Percentiles rank a stretch among this genome's conserved stretches.
These are phyloP conservation scores for Micractinium sp. DNA, from an alignment of 139 green algal genomes.

Conservation along the genomic window DNA sequence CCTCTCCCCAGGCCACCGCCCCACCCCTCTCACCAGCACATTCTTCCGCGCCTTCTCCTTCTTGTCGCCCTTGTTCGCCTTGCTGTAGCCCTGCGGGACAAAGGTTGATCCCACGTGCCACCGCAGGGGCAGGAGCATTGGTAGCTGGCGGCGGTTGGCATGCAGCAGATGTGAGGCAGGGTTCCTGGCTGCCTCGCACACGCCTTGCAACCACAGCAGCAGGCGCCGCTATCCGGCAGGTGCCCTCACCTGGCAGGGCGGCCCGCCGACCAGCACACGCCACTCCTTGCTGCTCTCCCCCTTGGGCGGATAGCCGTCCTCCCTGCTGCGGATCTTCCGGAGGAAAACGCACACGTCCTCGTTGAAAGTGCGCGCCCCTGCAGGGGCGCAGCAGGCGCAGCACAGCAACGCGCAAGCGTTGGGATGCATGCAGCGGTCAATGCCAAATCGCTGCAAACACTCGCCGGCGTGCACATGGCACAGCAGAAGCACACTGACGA, in stretches of 20 bases:
- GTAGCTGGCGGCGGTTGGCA: too few relatives aligned
- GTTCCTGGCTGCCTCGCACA: neutral
- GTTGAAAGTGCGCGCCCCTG: neutral
- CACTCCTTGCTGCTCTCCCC: neutral
- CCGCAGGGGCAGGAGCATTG: too few relatives aligned
- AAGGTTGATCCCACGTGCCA: too few relatives aligned
- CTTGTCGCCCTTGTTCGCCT: neutral
- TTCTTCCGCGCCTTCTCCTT: slow-evolving; percentile 26
- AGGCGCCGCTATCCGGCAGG: neutral
- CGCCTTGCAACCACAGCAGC: too few relatives aligned
- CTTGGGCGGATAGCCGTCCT: neutral
- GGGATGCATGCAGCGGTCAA: too few relatives aligned
- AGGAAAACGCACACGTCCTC: neutral
- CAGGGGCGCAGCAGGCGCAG: neutral
- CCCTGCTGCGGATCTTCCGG: neutral
- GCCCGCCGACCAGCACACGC: slow-evolving; percentile 22
- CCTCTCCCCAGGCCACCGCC: neutral
- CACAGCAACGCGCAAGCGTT: too few relatives aligned
- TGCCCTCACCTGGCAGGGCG: slow-evolving; percentile 18
- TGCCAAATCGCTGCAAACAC: too few relatives aligned
- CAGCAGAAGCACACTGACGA: too few relatives aligned
- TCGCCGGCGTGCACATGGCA: too few relatives aligned
- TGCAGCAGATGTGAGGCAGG: neutral
- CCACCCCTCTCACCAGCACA: neutral
- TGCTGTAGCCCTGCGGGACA: neutral